Base-by-base conservation (phyloP, 2,329 filamentous ascomycete genomes). In the Cytospora leucostoma region DNA sequence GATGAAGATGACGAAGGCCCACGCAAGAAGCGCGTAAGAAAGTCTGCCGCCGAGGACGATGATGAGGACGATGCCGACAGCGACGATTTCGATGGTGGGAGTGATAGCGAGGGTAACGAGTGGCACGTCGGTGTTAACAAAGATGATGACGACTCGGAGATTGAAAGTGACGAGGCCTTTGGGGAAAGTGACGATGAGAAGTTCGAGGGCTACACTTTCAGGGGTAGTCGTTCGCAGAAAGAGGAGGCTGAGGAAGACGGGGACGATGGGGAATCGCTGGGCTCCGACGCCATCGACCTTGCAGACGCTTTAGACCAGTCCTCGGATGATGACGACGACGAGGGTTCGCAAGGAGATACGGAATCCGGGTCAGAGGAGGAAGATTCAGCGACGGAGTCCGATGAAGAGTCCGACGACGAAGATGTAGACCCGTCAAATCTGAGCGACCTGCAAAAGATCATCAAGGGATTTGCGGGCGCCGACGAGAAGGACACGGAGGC, bases 121-220 rank as follows among this genome's bases (percentile, higher is more conserved):
- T 97, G 92, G 92, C 88, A 84, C 56, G 80, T 96, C 57, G 93
- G 93, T 33, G 80, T 85, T 7, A 80, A 79, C 27, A 79, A 78
- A 17, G 82, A 83, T 37, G 85, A 87, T 44, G 82, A 87, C 21
- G 85, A 88, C 68, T 88, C 85, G 6, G 85, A 88, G 65, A 84
- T 88, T 59, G 86, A 88, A 68, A 86, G 84, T 69, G 85, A 88
- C 72, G 92, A 96, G 71, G 93, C 94, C 2, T 92, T 97, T 80
- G 91, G 92, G 4, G 88, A 91, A 68, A 95, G 91, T 70, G 93
- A 97, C 71, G 88, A 95, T 71, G 93, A 96, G 73, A 84, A 83
- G 67, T 96, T 96, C 68, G 87, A 92, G 67, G 91, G 87, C 12
- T 96, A 89, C 70, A 71, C 80, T 0, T 87, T 87, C 65, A 71